These are phyloP conservation scores for Cladorrhinum samala DNA, from an alignment of 495 filamentous ascomycete genomes.

Conservation along the genomic window DNA sequence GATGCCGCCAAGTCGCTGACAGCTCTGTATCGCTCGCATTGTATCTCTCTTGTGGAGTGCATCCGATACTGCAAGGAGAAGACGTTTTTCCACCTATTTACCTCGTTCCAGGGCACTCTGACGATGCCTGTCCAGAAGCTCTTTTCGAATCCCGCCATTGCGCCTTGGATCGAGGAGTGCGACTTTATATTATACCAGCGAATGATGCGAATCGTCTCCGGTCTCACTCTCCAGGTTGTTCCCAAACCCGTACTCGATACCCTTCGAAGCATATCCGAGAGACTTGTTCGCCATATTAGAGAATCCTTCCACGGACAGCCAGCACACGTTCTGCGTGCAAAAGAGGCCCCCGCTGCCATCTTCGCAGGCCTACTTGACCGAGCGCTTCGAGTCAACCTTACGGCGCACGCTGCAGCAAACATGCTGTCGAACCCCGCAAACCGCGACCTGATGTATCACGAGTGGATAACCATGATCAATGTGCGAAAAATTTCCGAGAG, in stretches of 20 bases:
- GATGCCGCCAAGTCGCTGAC: conserved; percentile 76
- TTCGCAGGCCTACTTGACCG: conserved; percentile 82
- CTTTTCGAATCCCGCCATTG: conserved; percentile 71
- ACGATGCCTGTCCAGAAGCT: conserved; percentile 97
- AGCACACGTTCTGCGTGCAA: conserved; percentile 74
- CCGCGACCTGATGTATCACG: conserved; percentile 85
- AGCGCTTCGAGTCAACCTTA: conserved; percentile 81
- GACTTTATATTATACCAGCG: conserved; percentile 93
- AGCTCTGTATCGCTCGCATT: conserved; percentile 87
- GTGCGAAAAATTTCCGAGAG: conserved; percentile 60
- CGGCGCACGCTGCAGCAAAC: conserved; percentile 77
- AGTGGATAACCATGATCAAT: conserved; percentile 79
- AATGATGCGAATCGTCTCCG: conserved; percentile 85
- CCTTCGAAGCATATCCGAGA: conserved; percentile 75
- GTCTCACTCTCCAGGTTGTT: conserved; percentile 79
- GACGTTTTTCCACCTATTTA: conserved; percentile 90
- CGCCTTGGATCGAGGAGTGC: conserved; percentile 90
- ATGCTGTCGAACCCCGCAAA: conserved; percentile 67
- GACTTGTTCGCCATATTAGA: conserved; percentile 68
- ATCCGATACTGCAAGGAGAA: conserved; percentile 94
- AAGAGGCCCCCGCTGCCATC: conserved; percentile 78
- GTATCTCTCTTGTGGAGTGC: conserved; percentile 88
- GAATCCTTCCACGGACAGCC: conserved; percentile 77
- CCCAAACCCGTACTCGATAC: conserved; percentile 77
- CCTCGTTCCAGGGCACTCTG: conserved; percentile 89